Conservation (phyloP, 768 basidiomycete species). For the Butyriboletus loyo region DNA sequence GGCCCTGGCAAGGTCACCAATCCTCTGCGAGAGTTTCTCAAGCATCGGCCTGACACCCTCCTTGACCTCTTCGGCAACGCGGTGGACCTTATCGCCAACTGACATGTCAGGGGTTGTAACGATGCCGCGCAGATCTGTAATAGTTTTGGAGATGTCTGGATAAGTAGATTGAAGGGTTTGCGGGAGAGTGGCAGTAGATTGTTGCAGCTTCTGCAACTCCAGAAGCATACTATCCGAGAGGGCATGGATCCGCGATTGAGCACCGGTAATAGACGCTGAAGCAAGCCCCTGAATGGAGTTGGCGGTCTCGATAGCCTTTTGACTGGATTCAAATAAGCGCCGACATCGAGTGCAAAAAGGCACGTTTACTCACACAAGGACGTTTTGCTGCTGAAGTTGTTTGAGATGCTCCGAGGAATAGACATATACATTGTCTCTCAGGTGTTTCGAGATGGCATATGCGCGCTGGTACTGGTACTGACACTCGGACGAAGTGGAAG, state of each 20-base stretch:
- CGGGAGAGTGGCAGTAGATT: slow-evolving; percentile 56
- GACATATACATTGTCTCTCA: slow-evolving; percentile 58
- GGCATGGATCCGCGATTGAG: slow-evolving; percentile 54
- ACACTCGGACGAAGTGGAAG: slow-evolving; percentile 48
- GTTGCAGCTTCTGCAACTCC: slow-evolving; percentile 65
- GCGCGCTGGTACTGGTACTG: slow-evolving; percentile 81
- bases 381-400: slow-evolving; percentile 63
- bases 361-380: slow-evolving; percentile 50
- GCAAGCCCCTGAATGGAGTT: slow-evolving; percentile 59
- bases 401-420: slow-evolving; percentile 73
- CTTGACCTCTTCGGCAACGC: slow-evolving; percentile 55
- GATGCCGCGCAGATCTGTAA: slow-evolving; percentile 53
- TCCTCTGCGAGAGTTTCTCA: slow-evolving; percentile 44
- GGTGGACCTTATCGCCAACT: slow-evolving; percentile 58
- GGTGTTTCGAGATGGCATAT: slow-evolving; percentile 57
- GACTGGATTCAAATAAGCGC: slow-evolving; percentile 37
- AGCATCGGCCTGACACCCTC: slow-evolving; percentile 61
- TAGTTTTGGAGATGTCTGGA: slow-evolving; percentile 49
- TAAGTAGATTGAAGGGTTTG: slow-evolving; percentile 59
- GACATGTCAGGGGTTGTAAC: slow-evolving; percentile 53
- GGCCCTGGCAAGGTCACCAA: slow-evolving; percentile 28
- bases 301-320: slow-evolving; percentile 68
- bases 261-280: slow-evolving; percentile 50
- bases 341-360: not conserved
- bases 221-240: slow-evolving; percentile 64